These are phyloP conservation scores for Clarireedia hainanense DNA, from an alignment of 2,329 filamentous ascomycete genomes.

Conservation along the genomic window DNA sequence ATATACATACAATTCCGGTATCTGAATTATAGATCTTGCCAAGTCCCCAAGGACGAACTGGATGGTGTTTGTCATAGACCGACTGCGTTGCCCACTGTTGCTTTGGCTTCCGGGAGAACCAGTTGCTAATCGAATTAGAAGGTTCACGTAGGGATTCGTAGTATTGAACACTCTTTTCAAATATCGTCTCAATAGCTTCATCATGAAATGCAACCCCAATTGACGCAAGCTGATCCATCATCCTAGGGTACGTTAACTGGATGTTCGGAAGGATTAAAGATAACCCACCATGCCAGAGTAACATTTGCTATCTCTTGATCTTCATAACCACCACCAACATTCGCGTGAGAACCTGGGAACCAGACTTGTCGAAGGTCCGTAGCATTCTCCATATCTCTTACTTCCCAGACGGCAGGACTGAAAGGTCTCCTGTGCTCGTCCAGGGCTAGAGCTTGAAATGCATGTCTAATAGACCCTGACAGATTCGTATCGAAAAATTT, in stretches of 20 bases:
- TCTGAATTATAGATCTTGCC: constrained; percentile 30
- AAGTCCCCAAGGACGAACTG: constrained; percentile 31
- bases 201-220: constrained; percentile 30
- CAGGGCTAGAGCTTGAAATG: constrained; percentile 43
- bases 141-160: constrained; percentile 20
- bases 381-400: constrained; percentile 14
- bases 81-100: constrained; percentile 39
- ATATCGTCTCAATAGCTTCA: constrained; percentile 28
- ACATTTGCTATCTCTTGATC: constrained; percentile 41
- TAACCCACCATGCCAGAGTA: constrained; percentile 35
- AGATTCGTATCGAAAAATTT: constrained; percentile 38
- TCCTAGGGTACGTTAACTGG: constrained; percentile 34
- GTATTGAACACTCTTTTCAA: constrained; percentile 24
- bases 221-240: constrained; percentile 37
- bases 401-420: constrained; percentile 34
- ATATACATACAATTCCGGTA: constrained; percentile 24
- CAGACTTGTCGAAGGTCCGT: constrained; percentile 33
- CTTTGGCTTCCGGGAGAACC: constrained; percentile 14
- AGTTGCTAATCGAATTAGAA: constrained; percentile 11
- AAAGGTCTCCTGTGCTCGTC: constrained; percentile 39
- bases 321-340: constrained; percentile 40
- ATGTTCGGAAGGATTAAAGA: constrained; percentile 30
- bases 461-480: constrained; percentile 35
- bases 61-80: constrained; percentile 40
- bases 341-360: constrained; percentile 41